Evolutionary conservation across 176 grass and related monocot species (phyloP).

Genomic region (Aegilops tauschii): DNA sequence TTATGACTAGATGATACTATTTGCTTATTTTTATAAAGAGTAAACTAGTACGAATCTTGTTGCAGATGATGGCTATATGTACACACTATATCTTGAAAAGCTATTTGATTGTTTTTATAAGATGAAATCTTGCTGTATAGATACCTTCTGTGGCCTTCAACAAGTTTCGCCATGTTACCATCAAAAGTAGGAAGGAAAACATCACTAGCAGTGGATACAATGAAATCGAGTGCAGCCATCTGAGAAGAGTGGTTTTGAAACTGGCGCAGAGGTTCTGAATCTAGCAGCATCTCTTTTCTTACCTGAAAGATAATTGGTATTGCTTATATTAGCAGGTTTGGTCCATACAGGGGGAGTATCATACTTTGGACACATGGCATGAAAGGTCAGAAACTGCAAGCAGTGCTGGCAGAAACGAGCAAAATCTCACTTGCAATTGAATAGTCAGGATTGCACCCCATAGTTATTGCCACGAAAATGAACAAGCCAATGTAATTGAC

Average conservation of each 20-base stretch:
- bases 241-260: constrained; percentile 97
- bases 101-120: constrained; percentile 19
- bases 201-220: constrained; percentile 86
- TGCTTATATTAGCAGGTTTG: constrained; percentile 1
- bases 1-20: neutral
- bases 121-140: neutral
- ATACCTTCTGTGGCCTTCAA: constrained; percentile 92
- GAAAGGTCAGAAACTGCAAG: neutral
- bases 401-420: neutral
- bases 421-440: constrained; percentile 1
- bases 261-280: constrained; percentile 52
- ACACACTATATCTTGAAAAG: neutral
- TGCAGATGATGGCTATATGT: neutral
- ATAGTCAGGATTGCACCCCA: neutral
- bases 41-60: neutral
- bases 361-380: neutral
- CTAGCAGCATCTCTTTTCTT: constrained; percentile 87
- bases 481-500: neutral
- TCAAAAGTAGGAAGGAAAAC: constrained; percentile 88
- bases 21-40: neutral
- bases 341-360: neutral
- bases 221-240: constrained; percentile 97
- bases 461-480: neutral
- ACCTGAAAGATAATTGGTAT: constrained; percentile 57
- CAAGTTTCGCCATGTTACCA: constrained; percentile 92